Evolutionary conservation across 2,329 filamentous ascomycete genomes (phyloP), one percentile per base, ranked within the genome.

Genomic region (Metarhizium album): DNA sequence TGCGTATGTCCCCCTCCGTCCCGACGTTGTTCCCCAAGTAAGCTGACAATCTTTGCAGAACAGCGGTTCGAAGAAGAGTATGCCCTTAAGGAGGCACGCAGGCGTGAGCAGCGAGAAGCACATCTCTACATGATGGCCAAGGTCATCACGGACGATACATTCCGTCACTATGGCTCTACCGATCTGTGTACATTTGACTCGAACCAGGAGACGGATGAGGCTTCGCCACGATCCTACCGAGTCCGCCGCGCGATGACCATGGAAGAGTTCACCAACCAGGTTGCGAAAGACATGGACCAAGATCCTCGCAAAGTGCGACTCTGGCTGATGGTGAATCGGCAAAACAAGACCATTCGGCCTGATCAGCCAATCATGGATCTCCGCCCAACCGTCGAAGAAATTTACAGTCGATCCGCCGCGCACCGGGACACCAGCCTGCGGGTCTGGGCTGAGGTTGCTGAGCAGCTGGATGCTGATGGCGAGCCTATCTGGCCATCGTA

Each of bases 251-350:
- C 82, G n/a, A 85, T 84, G 57, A 86, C 83, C 1, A 78, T 97
- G 56, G 73, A 81, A 45, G 86, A 96, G 7, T 83, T 97, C 55
- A 79, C 84, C 4, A 72, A 74, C 24, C 76, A 77, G 22, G 76
- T 97, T 53, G 90, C 86, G 0, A 69, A 80, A 38, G 86, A 95
- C 51, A 74, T 86, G 47, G 76, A 74, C 0, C 68, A 86, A 47
- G 82, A 90, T 43, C 74, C 84, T 0, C 81, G 82, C 51, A 79
- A 80, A 54, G 70, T 97, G 23, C 82, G 93, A 22, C 79, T 95
- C 18, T 98, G 93, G 94, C 82, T 89, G 50, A 96, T 98, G 90
- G 93, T 98, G 1, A 97, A 96, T 64, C 85, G 93, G 11, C 93
- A 98, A 66, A 98, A 98, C 65, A 96, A 95, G 68, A 98, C 93